A percentile compares a stretch with the other conserved stretches of the same genome.
Evolutionary conservation across 176 grass and related monocot genomes (phyloP).

Genomic region (Coix lacrymajobi): DNA sequence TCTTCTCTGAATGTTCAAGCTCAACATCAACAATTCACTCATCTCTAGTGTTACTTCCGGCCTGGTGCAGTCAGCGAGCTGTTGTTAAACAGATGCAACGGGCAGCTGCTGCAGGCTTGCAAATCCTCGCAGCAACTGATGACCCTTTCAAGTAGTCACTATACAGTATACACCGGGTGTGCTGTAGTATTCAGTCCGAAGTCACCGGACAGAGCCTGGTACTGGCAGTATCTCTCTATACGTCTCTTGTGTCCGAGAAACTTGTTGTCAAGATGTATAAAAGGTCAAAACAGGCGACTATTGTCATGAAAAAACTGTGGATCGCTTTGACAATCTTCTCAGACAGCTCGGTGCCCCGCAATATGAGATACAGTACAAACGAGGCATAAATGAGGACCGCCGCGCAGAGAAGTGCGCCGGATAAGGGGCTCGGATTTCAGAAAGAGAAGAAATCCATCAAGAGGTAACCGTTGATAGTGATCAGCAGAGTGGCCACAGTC

Average conservation of each 20-base stretch:
- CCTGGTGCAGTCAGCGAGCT: not conserved
- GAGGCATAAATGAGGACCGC: conserved; percentile 43
- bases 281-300: not conserved
- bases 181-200: not conserved
- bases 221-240: conserved; percentile 18
- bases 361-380: conserved; percentile 76
- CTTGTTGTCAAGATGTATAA: conserved; percentile 4
- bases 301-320: conserved; percentile 37
- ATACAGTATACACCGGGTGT: conserved; percentile 22
- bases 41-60: not conserved
- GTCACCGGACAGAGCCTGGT: not conserved
- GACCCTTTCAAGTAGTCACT: not conserved
- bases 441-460: conserved; percentile 87
- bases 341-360: conserved; percentile 47
- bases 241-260: not conserved
- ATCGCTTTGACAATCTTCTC: conserved; percentile 35
- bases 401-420: conserved; percentile 41
- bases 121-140: not conserved
- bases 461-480: conserved; percentile 81
- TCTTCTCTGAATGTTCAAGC: not conserved
- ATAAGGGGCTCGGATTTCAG: conserved; percentile 57
- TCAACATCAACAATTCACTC: conserved; percentile 18
- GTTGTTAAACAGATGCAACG: not conserved
- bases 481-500: conserved; percentile 67
- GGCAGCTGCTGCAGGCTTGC: not conserved